These are phyloP conservation scores for Venturia oleaginea DNA, from an alignment of 2,329 filamentous ascomycete species.

Conservation along the genomic window DNA sequence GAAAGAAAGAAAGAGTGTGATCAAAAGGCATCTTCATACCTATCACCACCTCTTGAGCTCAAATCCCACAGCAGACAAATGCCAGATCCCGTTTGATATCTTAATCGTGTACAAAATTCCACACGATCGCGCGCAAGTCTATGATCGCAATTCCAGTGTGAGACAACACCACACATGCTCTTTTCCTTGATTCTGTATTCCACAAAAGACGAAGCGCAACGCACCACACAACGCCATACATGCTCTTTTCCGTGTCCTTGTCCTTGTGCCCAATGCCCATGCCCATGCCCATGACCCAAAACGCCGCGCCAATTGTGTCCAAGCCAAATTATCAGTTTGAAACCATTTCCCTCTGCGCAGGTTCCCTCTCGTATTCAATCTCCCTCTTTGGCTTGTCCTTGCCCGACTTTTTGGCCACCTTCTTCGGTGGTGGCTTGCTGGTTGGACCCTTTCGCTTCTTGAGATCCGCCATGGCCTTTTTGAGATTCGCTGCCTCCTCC, in stretches of 20 bases:
- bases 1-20: too few species aligned
- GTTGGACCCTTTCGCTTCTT: conserved; percentile 47
- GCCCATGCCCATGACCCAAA: background rate
- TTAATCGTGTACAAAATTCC: too few species aligned
- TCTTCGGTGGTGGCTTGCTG: conserved; percentile 35
- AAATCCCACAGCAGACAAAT: too few species aligned
- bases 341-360: conserved; percentile 31
- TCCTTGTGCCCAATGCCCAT: too few species aligned
- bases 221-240: background rate
- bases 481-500: conserved; percentile 47
- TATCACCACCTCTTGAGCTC: too few species aligned
- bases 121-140: too few species aligned
- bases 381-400: conserved; percentile 53
- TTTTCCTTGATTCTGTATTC: too few species aligned
- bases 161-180: too few species aligned
- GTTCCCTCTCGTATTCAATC: conserved; percentile 64
- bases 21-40: too few species aligned
- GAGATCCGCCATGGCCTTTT: conserved; percentile 43
- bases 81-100: too few species aligned
- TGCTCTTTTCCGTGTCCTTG: background rate
- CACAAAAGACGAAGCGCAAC: too few species aligned
- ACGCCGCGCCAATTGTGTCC: background rate
- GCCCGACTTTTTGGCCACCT: conserved; percentile 48
- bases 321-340: conserved; percentile 12
- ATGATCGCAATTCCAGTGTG: too few species aligned